Evolutionary conservation across 2,329 filamentous ascomycete genomes (phyloP).

Genomic region (Fusarium humuli): DNA sequence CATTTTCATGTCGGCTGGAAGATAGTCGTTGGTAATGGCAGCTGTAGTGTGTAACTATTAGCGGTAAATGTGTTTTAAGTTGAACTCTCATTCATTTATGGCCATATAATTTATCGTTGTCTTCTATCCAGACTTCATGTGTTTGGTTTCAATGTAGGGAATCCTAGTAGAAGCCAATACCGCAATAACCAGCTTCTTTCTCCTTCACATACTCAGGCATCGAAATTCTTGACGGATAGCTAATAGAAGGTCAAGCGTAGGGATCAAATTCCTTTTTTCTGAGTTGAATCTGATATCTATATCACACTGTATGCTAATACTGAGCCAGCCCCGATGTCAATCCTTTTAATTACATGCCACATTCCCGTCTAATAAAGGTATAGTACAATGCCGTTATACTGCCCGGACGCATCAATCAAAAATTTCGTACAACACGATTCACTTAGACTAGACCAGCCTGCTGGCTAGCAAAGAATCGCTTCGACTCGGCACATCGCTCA

Average conservation of each 20-base stretch:
- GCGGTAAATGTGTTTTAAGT: not conserved
- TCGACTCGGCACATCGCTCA: slow-evolving; percentile 84
- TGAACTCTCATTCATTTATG: not conserved
- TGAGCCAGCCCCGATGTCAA: slow-evolving; percentile 1
- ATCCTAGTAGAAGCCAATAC: not conserved
- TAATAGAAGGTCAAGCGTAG: not conserved
- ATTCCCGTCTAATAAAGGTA: slow-evolving; percentile 24
- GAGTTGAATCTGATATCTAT: slow-evolving; percentile 22
- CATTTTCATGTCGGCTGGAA: not conserved
- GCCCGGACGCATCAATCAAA: not conserved
- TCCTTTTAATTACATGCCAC: slow-evolving; percentile 30
- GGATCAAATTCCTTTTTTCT: not conserved
- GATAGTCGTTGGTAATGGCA: not conserved
- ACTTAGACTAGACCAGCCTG: slow-evolving; percentile 45
- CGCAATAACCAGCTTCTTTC: no score
- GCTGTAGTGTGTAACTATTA: not conserved
- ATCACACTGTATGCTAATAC: not conserved
- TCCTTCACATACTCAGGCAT: fast-evolving
- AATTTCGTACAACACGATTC: not conserved
- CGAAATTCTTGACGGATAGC: not conserved
- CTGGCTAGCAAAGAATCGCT: slow-evolving; percentile 70
- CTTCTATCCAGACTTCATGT: not conserved
- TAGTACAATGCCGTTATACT: slow-evolving; percentile 27
- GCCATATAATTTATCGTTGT: not conserved
- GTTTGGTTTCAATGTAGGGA: not conserved